These are phyloP conservation scores for Datisca glomerata DNA, from an alignment of 306 rosid species.

Conservation along the genomic window DNA sequence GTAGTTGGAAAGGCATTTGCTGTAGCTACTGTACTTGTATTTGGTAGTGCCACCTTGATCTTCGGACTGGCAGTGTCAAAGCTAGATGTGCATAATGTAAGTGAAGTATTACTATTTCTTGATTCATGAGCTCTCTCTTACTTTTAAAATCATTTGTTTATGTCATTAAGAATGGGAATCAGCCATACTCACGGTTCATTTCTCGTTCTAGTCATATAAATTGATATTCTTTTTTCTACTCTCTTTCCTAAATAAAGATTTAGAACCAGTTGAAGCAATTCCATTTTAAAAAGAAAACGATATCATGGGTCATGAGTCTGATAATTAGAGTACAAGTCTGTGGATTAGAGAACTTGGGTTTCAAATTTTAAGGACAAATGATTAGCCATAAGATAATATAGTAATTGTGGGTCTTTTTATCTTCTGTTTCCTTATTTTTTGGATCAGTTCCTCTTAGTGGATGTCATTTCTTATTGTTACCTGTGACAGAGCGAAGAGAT, in stretches of 20 bases:
- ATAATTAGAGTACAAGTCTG: no score
- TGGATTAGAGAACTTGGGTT: no score
- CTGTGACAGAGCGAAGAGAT: slow-evolving; percentile 46
- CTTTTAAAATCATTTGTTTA: no score
- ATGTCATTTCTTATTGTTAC: no score
- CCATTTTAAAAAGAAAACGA: no score
- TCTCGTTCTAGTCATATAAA: neutral
- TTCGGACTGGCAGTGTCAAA: slow-evolving; percentile 52
- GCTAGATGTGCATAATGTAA: slow-evolving; percentile 55
- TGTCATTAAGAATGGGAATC: no score
- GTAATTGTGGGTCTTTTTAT: no score
- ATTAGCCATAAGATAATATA: no score
- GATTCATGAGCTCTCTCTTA: slow-evolving; percentile 3
- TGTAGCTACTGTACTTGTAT: slow-evolving; percentile 55
- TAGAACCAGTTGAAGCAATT: neutral
- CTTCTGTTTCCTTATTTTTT: no score
- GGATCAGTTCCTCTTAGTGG: no score
- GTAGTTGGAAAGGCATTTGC: slow-evolving; percentile 82
- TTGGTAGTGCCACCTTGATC: slow-evolving; percentile 64
- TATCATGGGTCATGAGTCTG: no score
- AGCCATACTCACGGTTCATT: neutral
- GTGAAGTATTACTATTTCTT: slow-evolving; percentile 16
- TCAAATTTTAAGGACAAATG: no score
- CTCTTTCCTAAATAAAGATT: neutral
- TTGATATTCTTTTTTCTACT: neutral